These are phyloP conservation scores for Dipodascopsis uninucleata DNA, from an alignment of 805 yeast species.

Conservation along the genomic window DNA sequence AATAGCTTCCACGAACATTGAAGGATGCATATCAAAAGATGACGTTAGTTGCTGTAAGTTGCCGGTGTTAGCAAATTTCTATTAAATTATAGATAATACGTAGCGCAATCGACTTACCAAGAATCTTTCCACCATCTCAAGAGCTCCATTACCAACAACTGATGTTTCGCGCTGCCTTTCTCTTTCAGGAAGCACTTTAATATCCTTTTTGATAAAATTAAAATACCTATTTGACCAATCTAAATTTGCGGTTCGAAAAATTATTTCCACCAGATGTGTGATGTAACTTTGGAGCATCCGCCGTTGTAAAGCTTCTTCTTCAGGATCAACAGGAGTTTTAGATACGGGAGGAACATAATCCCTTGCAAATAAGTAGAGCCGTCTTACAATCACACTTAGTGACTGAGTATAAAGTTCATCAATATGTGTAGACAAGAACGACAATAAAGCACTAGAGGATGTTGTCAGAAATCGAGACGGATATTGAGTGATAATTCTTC, in stretches of 20 bases:
- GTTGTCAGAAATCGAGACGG: slow-evolving; percentile 79
- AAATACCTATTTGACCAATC: slow-evolving; percentile 36
- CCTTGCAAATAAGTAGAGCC: slow-evolving; percentile 55
- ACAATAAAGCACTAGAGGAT: slow-evolving; percentile 57
- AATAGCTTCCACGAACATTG: slow-evolving; percentile 42
- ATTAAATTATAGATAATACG: not conserved
- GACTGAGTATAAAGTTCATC: slow-evolving; percentile 36
- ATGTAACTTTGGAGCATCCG: slow-evolving; percentile 60
- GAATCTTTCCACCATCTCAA: slow-evolving; percentile 42
- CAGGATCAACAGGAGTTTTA: slow-evolving; percentile 41
- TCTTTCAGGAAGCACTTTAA: slow-evolving; percentile 30
- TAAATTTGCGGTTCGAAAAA: slow-evolving; percentile 35
- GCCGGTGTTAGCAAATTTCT: too few relatives aligned
- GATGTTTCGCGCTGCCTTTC: slow-evolving; percentile 33
- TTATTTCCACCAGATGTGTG: slow-evolving; percentile 48
- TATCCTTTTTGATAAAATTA: slow-evolving; percentile 34
- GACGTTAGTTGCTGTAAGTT: slow-evolving; percentile 51
- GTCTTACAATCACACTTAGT: slow-evolving; percentile 49
- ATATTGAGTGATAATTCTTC: slow-evolving; percentile 59
- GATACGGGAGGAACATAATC: slow-evolving; percentile 50
- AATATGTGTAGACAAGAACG: slow-evolving; percentile 46
- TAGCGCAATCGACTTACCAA: not conserved
- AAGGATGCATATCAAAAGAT: slow-evolving; percentile 64
- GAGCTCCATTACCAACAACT: slow-evolving; percentile 29
- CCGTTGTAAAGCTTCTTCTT: slow-evolving; percentile 51